Conservation (phyloP, 768 basidiomycete genomes). For the Podaxis rugospora region DNA sequence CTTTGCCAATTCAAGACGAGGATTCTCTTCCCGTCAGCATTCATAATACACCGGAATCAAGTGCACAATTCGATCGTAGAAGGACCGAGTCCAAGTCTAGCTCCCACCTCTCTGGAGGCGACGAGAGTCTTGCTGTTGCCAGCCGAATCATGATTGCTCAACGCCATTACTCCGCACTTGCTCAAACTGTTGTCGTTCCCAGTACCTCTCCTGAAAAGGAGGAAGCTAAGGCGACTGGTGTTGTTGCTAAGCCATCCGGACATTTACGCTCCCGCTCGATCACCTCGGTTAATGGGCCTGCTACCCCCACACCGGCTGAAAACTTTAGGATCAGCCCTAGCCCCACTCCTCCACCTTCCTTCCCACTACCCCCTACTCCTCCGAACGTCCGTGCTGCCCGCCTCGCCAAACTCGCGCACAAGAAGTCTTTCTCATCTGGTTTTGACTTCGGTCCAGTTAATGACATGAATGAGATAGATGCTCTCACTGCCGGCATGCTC, state of each 20-base stretch:
- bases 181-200: slow-evolving; percentile 57
- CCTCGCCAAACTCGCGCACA: slow-evolving; percentile 50
- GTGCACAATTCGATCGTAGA: slow-evolving; percentile 51
- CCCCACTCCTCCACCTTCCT: slow-evolving; percentile 50
- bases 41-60: slow-evolving; percentile 49
- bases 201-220: slow-evolving; percentile 37
- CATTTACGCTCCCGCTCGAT: slow-evolving; percentile 64
- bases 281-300: slow-evolving; percentile 42
- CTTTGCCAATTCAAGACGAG: slow-evolving; percentile 56
- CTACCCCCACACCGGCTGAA: slow-evolving; percentile 31
- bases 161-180: slow-evolving; percentile 67
- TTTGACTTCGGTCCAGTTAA: slow-evolving; percentile 58
- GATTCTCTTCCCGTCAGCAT: slow-evolving; percentile 40
- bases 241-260: slow-evolving; percentile 24
- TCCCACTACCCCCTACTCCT: slow-evolving; percentile 74
- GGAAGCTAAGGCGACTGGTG: slow-evolving; percentile 31
- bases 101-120: slow-evolving; percentile 46
- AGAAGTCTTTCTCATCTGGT: slow-evolving; percentile 61
- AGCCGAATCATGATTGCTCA: slow-evolving; percentile 69
- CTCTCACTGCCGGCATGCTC: slow-evolving; percentile 62
- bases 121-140: slow-evolving; percentile 47
- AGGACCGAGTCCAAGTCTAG: slow-evolving; percentile 51
- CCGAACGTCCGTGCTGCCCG: slow-evolving; percentile 57
- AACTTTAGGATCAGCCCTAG: slow-evolving; percentile 33
- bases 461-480: slow-evolving; percentile 64